These are phyloP conservation scores for Stygiomarasmius scandens DNA, from an alignment of 1,284 basidiomycete genomes.

Conservation along the genomic window DNA sequence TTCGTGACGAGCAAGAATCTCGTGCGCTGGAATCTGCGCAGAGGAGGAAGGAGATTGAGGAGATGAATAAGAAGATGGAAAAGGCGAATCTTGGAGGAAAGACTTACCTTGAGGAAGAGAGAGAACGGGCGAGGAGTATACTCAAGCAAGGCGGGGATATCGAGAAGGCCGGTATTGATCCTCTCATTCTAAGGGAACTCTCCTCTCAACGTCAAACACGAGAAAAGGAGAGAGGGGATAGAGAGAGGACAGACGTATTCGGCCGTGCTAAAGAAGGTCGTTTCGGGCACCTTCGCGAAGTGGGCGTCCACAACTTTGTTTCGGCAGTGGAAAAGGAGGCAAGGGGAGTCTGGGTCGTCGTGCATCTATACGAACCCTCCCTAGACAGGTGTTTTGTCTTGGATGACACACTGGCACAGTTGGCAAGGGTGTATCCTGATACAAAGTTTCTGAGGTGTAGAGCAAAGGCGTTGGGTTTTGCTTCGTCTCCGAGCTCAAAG, in stretches of 20 bases:
- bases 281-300: slow-evolving; percentile 83
- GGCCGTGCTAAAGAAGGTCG: slow-evolving; percentile 52
- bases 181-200: slow-evolving; percentile 42
- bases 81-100: slow-evolving; percentile 20
- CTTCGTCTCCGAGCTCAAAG: slow-evolving; percentile 38
- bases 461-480: slow-evolving; percentile 79
- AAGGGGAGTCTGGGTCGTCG: slow-evolving; percentile 71
- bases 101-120: slow-evolving; percentile 46
- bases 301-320: slow-evolving; percentile 75
- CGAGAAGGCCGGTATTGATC: slow-evolving; percentile 47
- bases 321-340: slow-evolving; percentile 77
- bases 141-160: slow-evolving; percentile 20
- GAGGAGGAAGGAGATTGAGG: slow-evolving; percentile 17
- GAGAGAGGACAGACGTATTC: slow-evolving; percentile 41
- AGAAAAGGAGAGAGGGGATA: slow-evolving; percentile 29
- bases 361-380: slow-evolving; percentile 85
- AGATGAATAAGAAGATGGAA: slow-evolving; percentile 21
- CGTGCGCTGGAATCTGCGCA: slow-evolving; percentile 52
- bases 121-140: slow-evolving; percentile 42
- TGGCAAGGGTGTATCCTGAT: slow-evolving; percentile 70
- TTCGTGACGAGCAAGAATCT: slow-evolving; percentile 75
- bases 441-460: slow-evolving; percentile 81
- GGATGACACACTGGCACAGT: slow-evolving; percentile 66
- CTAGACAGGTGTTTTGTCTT: slow-evolving; percentile 72
- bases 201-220: too few species aligned